Base-by-base conservation (phyloP, 164 flowering plant species). In the Dillenia turbinata region DNA sequence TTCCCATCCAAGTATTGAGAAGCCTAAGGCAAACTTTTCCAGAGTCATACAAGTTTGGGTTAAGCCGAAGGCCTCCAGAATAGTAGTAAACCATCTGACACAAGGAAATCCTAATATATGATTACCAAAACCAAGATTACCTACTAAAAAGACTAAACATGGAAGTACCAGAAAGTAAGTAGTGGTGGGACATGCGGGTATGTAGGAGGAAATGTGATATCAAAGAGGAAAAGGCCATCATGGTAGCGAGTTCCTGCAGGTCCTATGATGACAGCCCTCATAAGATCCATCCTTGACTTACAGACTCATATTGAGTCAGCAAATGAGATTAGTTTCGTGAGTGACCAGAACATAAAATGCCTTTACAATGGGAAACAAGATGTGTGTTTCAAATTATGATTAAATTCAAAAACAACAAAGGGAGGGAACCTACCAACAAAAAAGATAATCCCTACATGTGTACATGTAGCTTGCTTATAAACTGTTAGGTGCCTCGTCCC, bases 11-110 rank as follows among this genome's bases (percentile, higher is more conserved):
- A 49, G 87, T 83, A 61, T 74, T 67, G 17, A 79, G 64, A 63
- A 81, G 81, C 60, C 87, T 83, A 12, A 83, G 83, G 69, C 87
- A 83, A n/a, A 83, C 87, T 66, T 76, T 72, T 9, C 87, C 87
- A 68, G 66, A 63, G 1, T 65, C 58, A 49, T 83, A 83, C 70
- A 83, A 69, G 69, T 83, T 83, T 16, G 87, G 87, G 65, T 83
- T 83, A 10, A 83, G 49, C 19, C 85, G 71, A 12, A 78, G 67
- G 12, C 87, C 87, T 48, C 81, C 79, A 65, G 85, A 81, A 53
- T 70, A 60, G 69, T 83, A 83, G 53, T 71, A 62, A 9, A 83
- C 87, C 58, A 58, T 44, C 85, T 79, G 64, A 22, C 61, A 61
- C 11, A 49, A 69, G 16, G 13, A 52, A 62, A 9, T 19, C 12